phyloP scores from a whole-genome alignment of 2,329 filamentous ascomycete genomes.

The Penicillium sp. region DNA sequence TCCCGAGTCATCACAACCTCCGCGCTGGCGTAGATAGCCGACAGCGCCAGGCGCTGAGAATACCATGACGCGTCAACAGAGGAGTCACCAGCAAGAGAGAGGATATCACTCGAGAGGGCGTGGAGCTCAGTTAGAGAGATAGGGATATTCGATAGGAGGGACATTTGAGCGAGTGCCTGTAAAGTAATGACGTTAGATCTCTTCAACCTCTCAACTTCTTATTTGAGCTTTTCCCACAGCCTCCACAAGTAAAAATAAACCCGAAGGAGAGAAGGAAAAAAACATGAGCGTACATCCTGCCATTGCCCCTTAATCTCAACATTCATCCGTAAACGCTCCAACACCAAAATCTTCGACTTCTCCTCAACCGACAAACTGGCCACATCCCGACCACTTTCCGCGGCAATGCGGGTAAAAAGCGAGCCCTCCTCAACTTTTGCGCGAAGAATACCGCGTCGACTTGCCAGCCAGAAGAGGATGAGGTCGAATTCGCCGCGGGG shows the following conservation, averaged over 20 bases:
- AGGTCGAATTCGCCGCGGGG: slow-evolving; percentile 80
- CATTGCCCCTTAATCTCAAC: slow-evolving; percentile 72
- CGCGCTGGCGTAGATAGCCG: slow-evolving; percentile 72
- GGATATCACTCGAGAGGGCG: slow-evolving; percentile 86
- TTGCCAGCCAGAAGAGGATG: slow-evolving; percentile 58
- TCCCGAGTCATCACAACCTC: slow-evolving; percentile 97
- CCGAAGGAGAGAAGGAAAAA: not conserved
- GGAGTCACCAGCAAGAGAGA: slow-evolving; percentile 80
- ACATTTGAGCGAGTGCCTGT: slow-evolving; percentile 87
- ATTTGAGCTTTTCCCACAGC: too few species aligned
- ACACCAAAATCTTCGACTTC: slow-evolving; percentile 72
- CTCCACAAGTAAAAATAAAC: slow-evolving; percentile 7
- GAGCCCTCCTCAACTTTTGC: slow-evolving; percentile 38
- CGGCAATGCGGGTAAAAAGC: slow-evolving; percentile 25
- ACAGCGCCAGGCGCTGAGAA: slow-evolving; percentile 66
- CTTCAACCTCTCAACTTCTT: too few species aligned
- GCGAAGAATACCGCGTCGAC: slow-evolving; percentile 43
- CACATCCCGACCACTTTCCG: slow-evolving; percentile 14
- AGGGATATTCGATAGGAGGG: slow-evolving; percentile 77
- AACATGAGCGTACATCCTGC: slow-evolving; percentile 72
- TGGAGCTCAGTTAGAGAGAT: slow-evolving; percentile 78
- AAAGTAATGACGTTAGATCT: slow-evolving; percentile 9
- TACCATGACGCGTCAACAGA: slow-evolving; percentile 91
- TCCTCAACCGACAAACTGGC: slow-evolving; percentile 55
- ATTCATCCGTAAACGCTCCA: slow-evolving; percentile 79